Evolutionary conservation across 2,329 filamentous ascomycete species (phyloP).

Genomic region (Colletotrichum somersetense): DNA sequence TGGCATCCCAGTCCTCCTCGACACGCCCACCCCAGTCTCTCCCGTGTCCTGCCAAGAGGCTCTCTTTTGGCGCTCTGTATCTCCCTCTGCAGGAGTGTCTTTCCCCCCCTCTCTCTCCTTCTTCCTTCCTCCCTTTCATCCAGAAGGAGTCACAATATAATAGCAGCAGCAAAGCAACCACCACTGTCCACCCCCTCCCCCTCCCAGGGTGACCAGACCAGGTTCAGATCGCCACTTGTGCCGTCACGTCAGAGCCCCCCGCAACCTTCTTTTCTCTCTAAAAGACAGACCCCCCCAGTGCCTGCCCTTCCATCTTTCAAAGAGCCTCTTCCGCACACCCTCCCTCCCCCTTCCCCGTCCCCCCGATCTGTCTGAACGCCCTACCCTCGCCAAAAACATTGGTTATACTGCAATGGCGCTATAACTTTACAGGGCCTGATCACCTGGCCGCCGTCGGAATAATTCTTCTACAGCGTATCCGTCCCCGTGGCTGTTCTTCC

Average conservation of each 20-base stretch:
- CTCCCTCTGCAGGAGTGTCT: neutral
- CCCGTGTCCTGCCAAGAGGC: neutral
- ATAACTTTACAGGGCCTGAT: slow-evolving; percentile 36
- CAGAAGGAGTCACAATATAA: slow-evolving; percentile 12
- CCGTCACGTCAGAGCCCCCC: slow-evolving; percentile 40
- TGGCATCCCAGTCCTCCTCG: slow-evolving; percentile 4
- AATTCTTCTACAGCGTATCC: slow-evolving; percentile 31
- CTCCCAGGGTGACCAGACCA: slow-evolving; percentile 11
- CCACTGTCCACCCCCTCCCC: neutral
- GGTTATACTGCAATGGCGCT: slow-evolving; percentile 35
- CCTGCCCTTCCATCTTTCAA: slow-evolving; percentile 30
- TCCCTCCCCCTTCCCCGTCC: slow-evolving; percentile 32
- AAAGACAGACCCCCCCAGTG: slow-evolving; percentile 36
- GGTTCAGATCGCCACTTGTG: slow-evolving; percentile 41
- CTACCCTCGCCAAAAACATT: slow-evolving; percentile 20
- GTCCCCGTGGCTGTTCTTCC: slow-evolving; percentile 7
- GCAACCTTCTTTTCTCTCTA: slow-evolving; percentile 41
- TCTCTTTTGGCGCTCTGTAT: neutral
- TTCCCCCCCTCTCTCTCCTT: neutral
- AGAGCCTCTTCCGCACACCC: slow-evolving; percentile 40
- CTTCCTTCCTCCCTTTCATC: neutral
- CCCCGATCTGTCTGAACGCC: slow-evolving; percentile 37
- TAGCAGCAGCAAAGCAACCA: slow-evolving; percentile 1
- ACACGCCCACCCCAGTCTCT: slow-evolving; percentile 14
- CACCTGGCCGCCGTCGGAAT: slow-evolving; percentile 41